These are phyloP conservation scores for Chaetomiaceae sp. DNA, from an alignment of 2,329 filamentous ascomycete species.

Conservation along the genomic window DNA sequence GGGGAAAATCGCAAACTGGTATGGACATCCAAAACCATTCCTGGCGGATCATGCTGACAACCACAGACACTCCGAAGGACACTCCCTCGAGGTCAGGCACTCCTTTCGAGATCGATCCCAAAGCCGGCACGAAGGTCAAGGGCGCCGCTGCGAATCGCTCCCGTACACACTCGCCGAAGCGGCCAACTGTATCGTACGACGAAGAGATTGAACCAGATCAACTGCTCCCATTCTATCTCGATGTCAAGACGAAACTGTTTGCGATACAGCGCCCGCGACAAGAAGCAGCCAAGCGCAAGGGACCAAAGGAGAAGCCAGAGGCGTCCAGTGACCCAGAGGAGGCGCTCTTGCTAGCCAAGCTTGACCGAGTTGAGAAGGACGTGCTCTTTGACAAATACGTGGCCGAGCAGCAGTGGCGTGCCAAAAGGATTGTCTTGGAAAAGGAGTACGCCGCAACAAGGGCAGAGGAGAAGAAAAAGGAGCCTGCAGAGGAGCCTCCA, in stretches of 20 bases:
- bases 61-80: constrained; percentile 43
- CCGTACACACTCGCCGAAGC: constrained; percentile 34
- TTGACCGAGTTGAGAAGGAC: constrained; percentile 71
- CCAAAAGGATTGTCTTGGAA: constrained; percentile 52
- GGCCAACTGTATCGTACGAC: constrained; percentile 47
- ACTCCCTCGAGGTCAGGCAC: constrained; percentile 48
- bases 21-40: constrained; percentile 6
- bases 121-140: constrained; percentile 29
- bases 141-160: constrained; percentile 28
- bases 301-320: constrained; percentile 2
- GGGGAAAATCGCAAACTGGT: constrained; percentile 33
- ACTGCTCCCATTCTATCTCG: constrained; percentile 68
- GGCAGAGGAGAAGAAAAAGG: constrained; percentile 30
- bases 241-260: constrained; percentile 64
- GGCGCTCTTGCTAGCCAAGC: constrained; percentile 63
- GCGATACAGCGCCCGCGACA: constrained; percentile 50
- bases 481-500: constrained; percentile 22
- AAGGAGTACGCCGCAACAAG: constrained; percentile 51
- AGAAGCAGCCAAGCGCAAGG: constrained; percentile 36
- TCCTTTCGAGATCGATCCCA: constrained; percentile 34
- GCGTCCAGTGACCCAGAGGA: constrained; percentile 41
- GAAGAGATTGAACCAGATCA: constrained; percentile 70
- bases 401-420: constrained; percentile 61
- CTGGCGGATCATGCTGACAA: not conserved
- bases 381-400: constrained; percentile 64